These are phyloP conservation scores for Beauveria scarabaeidicola DNA, from an alignment of 2,329 filamentous ascomycete genomes.

Conservation along the genomic window DNA sequence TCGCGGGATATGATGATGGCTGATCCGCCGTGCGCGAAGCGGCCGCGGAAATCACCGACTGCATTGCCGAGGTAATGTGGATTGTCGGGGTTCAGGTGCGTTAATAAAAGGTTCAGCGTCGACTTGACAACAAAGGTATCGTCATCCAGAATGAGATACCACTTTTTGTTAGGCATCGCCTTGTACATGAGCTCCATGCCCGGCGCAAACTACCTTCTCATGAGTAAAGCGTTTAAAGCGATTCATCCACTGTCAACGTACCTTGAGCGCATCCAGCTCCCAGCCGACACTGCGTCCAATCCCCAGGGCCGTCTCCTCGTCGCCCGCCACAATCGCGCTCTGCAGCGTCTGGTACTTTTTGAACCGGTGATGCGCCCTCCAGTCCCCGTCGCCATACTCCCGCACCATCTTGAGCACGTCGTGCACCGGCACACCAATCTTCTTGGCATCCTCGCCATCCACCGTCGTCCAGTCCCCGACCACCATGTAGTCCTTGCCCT, in stretches of 20 bases:
- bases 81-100: constrained; percentile 37
- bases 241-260: constrained; percentile 15
- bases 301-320: constrained; percentile 28
- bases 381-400: constrained; percentile 22
- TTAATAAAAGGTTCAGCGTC: constrained; percentile 39
- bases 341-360: constrained; percentile 33
- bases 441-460: constrained; percentile 22
- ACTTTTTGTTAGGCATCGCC: constrained; percentile 45
- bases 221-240: neutral
- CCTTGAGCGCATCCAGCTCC: constrained; percentile 44
- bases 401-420: constrained; percentile 33
- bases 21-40: constrained; percentile 51
- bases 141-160: constrained; percentile 51
- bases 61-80: constrained; percentile 48
- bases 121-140: constrained; percentile 46
- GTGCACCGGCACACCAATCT: constrained; percentile 28
- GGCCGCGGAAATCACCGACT: constrained; percentile 45
- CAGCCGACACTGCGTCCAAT: constrained; percentile 35
- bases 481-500: constrained; percentile 36
- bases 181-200: constrained; percentile 44
- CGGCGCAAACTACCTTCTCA: constrained; percentile 39
- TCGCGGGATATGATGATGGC: constrained; percentile 43
- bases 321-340: constrained; percentile 28
- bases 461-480: constrained; percentile 41
- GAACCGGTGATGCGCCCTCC: constrained; percentile 25